Conservation (phyloP, 2,329 filamentous ascomycete species). For the Fusarium oxysporum region DNA sequence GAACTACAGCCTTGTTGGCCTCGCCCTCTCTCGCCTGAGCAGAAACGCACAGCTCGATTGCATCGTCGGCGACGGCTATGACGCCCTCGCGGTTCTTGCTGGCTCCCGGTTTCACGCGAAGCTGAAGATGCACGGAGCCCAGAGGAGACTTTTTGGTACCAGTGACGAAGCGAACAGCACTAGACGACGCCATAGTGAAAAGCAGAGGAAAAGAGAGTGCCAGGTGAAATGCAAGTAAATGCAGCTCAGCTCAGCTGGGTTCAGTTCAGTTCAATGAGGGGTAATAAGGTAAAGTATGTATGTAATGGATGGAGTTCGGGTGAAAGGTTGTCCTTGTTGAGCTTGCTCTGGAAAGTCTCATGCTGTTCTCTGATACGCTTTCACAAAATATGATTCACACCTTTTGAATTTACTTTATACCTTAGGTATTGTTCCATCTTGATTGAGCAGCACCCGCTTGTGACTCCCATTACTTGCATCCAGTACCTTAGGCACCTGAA, state of each 20-base stretch:
- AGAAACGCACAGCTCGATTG: slow-evolving; percentile 73
- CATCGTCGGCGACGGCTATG: slow-evolving; percentile 63
- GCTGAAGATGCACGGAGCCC: slow-evolving; percentile 68
- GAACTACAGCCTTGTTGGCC: slow-evolving; percentile 74
- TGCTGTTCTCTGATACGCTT: neutral
- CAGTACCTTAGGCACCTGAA: neutral
- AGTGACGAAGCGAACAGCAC: slow-evolving; percentile 60
- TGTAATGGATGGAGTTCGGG: neutral
- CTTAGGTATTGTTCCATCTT: neutral
- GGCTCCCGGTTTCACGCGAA: slow-evolving; percentile 75
- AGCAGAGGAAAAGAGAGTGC: neutral
- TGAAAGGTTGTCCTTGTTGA: neutral
- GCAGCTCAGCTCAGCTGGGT: neutral
- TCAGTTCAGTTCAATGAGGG: slow-evolving; percentile 11
- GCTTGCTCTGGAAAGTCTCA: neutral
- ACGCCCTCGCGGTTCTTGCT: slow-evolving; percentile 72
- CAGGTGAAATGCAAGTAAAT: neutral
- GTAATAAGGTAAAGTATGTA: slow-evolving; percentile 3
- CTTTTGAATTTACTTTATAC: neutral
- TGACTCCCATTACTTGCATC: neutral
- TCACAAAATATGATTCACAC: neutral
- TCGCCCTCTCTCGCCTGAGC: slow-evolving; percentile 75
- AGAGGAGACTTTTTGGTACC: slow-evolving; percentile 59
- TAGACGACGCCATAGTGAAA: slow-evolving; percentile 45
- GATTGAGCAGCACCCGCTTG: neutral